These are phyloP conservation scores for Gossypium longicalyx DNA, from an alignment of 345 rosid species.

Conservation along the genomic window DNA sequence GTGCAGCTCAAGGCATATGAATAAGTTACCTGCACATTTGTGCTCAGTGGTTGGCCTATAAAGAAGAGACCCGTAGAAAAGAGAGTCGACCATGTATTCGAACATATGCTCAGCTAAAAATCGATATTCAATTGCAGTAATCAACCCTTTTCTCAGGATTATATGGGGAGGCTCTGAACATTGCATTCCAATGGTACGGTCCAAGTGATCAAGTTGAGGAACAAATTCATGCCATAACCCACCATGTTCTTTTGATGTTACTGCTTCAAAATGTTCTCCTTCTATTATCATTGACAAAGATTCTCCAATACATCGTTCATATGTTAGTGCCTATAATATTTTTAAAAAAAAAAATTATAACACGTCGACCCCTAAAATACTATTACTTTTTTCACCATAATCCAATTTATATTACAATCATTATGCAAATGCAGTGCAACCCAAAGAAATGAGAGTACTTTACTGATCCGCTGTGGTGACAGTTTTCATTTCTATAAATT, in stretches of 20 bases:
- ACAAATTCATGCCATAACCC: constrained; percentile 63
- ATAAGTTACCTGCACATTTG: constrained; percentile 52
- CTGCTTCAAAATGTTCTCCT: constrained; percentile 76
- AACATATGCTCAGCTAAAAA: constrained; percentile 68
- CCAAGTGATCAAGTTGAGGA: constrained; percentile 91
- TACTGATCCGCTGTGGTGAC: no score
- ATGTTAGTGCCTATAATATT: constrained; percentile 67
- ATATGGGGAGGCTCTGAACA: constrained; percentile 93
- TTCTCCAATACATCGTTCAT: constrained; percentile 85
- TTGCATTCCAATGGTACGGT: constrained; percentile 75
- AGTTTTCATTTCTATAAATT: no score
- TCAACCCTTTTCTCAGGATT: constrained; percentile 82
- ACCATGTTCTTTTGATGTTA: constrained; percentile 63
- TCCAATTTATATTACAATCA: no score
- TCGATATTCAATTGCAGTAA: constrained; percentile 80
- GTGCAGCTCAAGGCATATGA: not conserved
- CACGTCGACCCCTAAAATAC: no score
- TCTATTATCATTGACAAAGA: constrained; percentile 97
- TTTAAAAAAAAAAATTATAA: no score
- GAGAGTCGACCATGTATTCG: constrained; percentile 76
- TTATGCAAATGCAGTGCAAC: no score
- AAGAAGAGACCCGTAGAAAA: constrained; percentile 66
- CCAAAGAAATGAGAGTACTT: no score
- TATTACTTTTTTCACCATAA: no score
- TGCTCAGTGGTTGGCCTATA: constrained; percentile 72